Conservation (phyloP, 495 filamentous ascomycete genomes). For the Penicillium cataractarum region DNA sequence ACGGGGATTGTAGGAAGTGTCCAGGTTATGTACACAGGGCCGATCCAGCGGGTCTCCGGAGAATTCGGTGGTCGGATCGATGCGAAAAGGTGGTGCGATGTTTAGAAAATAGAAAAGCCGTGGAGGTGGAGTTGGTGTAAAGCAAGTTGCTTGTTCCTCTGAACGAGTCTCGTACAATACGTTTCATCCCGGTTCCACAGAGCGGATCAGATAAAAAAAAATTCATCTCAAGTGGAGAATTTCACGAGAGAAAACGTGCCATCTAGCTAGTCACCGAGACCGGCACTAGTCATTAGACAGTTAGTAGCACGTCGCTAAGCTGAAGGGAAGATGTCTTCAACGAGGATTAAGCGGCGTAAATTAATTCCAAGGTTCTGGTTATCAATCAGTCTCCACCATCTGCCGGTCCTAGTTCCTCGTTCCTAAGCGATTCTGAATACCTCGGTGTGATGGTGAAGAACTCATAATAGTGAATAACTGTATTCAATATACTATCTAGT, state of each 20-base stretch:
- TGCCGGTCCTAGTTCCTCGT: not conserved
- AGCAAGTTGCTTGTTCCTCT: too few relatives aligned
- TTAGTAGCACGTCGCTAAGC: not conserved
- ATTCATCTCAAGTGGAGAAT: constrained; percentile 25
- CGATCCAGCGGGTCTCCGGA: constrained; percentile 18
- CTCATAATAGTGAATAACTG: not conserved
- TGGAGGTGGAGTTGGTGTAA: not conserved
- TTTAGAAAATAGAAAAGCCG: not conserved
- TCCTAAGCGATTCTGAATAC: not conserved
- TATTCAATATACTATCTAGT: not conserved
- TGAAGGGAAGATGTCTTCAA: not conserved
- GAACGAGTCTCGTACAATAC: constrained; percentile 24
- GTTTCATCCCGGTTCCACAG: constrained; percentile 6
- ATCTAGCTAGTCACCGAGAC: not conserved
- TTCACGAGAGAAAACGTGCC: too few relatives aligned
- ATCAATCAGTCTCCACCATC: constrained; percentile 35
- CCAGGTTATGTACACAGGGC: constrained; percentile 22
- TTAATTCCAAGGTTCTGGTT: constrained; percentile 27
- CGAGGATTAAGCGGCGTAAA: constrained; percentile 12
- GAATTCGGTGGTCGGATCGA: constrained; percentile 24
- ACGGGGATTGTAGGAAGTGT: not conserved
- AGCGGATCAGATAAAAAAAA: constrained; percentile 39
- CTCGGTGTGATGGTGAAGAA: not conserved
- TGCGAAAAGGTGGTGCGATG: constrained; percentile 16
- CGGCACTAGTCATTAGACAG: not conserved